Conservation (phyloP, 2,329 filamentous ascomycete species). For the Aspergillus unguis region DNA sequence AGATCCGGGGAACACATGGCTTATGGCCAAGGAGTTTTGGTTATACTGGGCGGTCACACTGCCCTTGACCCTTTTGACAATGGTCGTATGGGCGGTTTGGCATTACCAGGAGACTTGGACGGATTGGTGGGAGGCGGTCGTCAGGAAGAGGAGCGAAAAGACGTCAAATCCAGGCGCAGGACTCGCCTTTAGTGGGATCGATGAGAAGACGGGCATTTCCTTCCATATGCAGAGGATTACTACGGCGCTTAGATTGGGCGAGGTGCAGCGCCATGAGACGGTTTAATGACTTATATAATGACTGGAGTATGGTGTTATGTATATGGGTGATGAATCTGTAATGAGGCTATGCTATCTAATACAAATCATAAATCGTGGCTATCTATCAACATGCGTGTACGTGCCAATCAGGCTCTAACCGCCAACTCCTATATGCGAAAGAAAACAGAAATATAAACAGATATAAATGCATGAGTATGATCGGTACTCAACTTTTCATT, state of each 20-base stretch:
- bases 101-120: constrained; percentile 9
- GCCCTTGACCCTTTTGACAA: constrained; percentile 27
- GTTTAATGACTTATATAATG: background rate
- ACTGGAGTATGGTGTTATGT: background rate
- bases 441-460: background rate
- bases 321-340: background rate
- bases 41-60: constrained; percentile 31
- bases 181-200: background rate
- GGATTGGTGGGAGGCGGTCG: background rate
- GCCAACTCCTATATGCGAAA: constrained; percentile 2
- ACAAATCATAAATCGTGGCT: background rate
- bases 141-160: background rate
- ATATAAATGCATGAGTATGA: constrained; percentile 4
- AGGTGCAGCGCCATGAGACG: constrained; percentile 3
- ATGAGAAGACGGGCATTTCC: background rate
- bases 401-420: background rate
- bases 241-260: background rate
- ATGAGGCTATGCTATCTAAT: background rate
- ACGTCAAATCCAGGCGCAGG: background rate
- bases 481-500: background rate
- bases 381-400: background rate
- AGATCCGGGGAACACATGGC: constrained; percentile 19
- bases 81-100: constrained; percentile 25
- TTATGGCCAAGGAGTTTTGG: constrained; percentile 28
- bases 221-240: background rate